Evolutionary conservation across 2,329 filamentous ascomycete genomes (phyloP).

Genomic region (Neocatenulostroma microsporum): DNA sequence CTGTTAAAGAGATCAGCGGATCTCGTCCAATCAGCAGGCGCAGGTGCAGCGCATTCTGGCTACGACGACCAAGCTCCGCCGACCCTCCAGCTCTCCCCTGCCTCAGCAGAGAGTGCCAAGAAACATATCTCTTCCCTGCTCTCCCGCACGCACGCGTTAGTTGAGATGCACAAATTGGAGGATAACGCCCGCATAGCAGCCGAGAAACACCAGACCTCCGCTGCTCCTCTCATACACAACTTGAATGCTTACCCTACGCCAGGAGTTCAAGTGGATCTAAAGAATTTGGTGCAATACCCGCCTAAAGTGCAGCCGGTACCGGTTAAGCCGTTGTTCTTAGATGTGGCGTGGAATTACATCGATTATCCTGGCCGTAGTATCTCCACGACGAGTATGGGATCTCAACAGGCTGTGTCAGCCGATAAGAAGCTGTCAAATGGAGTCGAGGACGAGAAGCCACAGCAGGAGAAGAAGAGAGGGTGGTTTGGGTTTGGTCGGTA

Average conservation of each 20-base stretch:
- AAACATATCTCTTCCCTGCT: slow-evolving; percentile 61
- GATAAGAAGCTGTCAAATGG: slow-evolving; percentile 16
- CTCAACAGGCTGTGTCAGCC: slow-evolving; percentile 14
- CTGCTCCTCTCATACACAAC: slow-evolving; percentile 62
- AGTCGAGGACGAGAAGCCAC: slow-evolving; percentile 18
- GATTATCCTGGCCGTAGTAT: slow-evolving; percentile 75
- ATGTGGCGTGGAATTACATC: slow-evolving; percentile 97
- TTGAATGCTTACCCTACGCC: slow-evolving; percentile 66
- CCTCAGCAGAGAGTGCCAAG: slow-evolving; percentile 53
- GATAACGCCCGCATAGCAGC: slow-evolving; percentile 42
- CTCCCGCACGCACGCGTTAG: slow-evolving; percentile 74
- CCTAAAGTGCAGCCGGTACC: slow-evolving; percentile 75
- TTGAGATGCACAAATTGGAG: slow-evolving; percentile 65
- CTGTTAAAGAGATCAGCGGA: slow-evolving; percentile 66
- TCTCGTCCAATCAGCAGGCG: too few species aligned
- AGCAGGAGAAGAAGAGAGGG: slow-evolving; percentile 40
- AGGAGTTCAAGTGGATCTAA: slow-evolving; percentile 56
- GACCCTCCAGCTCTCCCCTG: slow-evolving; percentile 58
- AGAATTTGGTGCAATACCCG: slow-evolving; percentile 78
- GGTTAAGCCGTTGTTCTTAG: slow-evolving; percentile 90
- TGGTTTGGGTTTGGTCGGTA: slow-evolving; percentile 47
- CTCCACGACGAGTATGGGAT: too few species aligned
- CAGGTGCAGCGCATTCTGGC: too few species aligned
- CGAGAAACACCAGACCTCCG: slow-evolving; percentile 36
- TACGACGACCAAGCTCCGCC: slow-evolving; percentile 45